phyloP scores from a whole-genome alignment of 495 filamentous ascomycete genomes.

The Extremus antarcticus region DNA sequence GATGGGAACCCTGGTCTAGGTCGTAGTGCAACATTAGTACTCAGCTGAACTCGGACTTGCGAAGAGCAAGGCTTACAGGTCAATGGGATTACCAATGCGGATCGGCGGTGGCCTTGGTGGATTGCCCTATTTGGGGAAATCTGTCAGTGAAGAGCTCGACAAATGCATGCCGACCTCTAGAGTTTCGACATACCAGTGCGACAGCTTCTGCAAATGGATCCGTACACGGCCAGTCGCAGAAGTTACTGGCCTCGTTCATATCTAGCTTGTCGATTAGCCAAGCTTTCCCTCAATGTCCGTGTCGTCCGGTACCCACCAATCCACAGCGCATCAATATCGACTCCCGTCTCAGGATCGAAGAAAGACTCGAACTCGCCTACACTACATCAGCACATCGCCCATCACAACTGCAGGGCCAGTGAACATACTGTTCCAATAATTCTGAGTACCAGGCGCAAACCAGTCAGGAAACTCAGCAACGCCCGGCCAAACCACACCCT shows the following conservation, averaged over 20 bases:
- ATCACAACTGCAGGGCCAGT: too few species aligned
- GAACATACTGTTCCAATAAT: conserved; percentile 66
- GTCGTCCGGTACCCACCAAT: conserved; percentile 48
- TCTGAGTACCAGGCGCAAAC: conserved; percentile 57
- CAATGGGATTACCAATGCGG: conserved; percentile 41
- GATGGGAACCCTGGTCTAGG: conserved; percentile 60
- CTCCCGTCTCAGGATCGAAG: conserved; percentile 52
- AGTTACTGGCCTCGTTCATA: conserved; percentile 40
- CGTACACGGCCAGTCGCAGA: conserved; percentile 43
- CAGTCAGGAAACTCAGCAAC: conserved; percentile 46
- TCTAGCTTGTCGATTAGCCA: conserved; percentile 5
- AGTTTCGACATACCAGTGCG: background rate
- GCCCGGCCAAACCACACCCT: conserved; percentile 74
- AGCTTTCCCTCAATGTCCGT: background rate
- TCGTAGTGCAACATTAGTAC: background rate
- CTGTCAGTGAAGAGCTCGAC: too few species aligned
- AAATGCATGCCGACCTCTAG: too few species aligned
- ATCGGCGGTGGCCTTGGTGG: conserved; percentile 59
- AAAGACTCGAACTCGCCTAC: conserved; percentile 52
- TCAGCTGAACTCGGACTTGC: background rate
- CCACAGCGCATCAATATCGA: conserved; percentile 81
- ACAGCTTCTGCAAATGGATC: background rate
- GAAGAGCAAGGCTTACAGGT: conserved; percentile 15
- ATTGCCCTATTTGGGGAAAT: too few species aligned
- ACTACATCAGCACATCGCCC: too few species aligned